Base-by-base conservation (phyloP, 2,329 filamentous ascomycete species). In the Pseudopithomyces chartarum region DNA sequence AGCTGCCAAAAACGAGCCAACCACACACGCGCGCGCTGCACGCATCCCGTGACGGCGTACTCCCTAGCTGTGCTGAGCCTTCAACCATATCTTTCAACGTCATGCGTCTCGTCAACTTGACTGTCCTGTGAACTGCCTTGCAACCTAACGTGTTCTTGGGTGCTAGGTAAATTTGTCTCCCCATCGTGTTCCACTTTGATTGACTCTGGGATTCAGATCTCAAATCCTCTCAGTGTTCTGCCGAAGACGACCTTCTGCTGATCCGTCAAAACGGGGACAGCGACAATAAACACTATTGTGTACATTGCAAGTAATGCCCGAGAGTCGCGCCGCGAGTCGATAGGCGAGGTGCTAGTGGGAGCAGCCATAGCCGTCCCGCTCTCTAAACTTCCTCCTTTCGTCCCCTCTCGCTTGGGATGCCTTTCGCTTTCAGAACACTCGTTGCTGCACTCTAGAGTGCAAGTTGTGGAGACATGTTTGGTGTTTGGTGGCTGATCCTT, bases 361-460 rank as follows among this genome's bases (percentile, higher is more conserved):
- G 33, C 57, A 49, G 60, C 51, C 62, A 42, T 46, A 50, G 53
- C 56, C 60, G 60, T 59, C 51, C 64, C 59, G 63, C 57, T 60
- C 55, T 60, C 48, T 64, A 64, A 67, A 65, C 62, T 65, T 56
- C 62, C 61, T n/a, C 59, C 57, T 58, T 54, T 46, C 58, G 42
- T 57, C 60, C 29, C 22, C 45, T 52, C 34, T 43, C 38, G 38
- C n/a, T 39, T 34, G 32, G 26, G 8, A 46, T 49, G 59, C 57
- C 57, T 55, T 52, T 61, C 54, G 58, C 48, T 42, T 33, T 51
- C 55, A 55, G 59, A 45, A 59, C 64, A 45, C 55, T 66, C 62
- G 54, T 52, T 66, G 34, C 56, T 65, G 58, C 47, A 51, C 46
- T 15, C 55, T 62, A 64, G 56, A 63, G 64, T 65, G 63, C 58